Conservation (phyloP, 768 basidiomycete species). For the Coprinopsis marcescibilis region DNA sequence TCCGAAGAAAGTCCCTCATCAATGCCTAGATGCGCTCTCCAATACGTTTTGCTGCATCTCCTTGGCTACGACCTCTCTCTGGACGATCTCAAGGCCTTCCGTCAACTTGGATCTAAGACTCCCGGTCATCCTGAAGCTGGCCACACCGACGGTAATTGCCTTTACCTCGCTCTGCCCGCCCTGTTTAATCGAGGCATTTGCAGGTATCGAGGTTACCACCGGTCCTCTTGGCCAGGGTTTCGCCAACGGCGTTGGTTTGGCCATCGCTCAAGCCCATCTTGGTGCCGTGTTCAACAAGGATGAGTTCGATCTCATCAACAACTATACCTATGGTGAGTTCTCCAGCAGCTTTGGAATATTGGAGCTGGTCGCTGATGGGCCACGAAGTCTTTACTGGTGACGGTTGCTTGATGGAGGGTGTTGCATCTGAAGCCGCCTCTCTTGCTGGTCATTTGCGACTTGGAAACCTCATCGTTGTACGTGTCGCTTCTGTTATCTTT, state of each 20-base stretch:
- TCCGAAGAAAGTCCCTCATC: constrained; percentile 5
- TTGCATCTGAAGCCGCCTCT: constrained; percentile 87
- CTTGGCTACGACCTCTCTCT: constrained; percentile 87
- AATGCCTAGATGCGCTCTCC: constrained; percentile 73
- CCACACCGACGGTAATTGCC: constrained; percentile 40
- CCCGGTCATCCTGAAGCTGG: constrained; percentile 87
- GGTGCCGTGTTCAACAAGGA: constrained; percentile 88
- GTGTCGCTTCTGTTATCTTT: constrained; percentile 23
- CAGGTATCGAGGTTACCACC: constrained; percentile 86
- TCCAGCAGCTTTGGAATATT: no score
- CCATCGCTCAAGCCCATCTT: constrained; percentile 88
- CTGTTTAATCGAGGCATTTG: neutral
- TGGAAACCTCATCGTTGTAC: constrained; percentile 85
- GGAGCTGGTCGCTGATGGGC: no score
- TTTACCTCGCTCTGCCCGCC: neutral
- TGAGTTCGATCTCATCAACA: constrained; percentile 73
- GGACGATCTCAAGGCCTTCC: constrained; percentile 91
- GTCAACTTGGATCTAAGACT: constrained; percentile 84
- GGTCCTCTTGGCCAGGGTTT: constrained; percentile 96
- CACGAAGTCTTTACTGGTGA: constrained; percentile 81
- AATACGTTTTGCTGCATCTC: constrained; percentile 89
- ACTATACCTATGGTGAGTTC: constrained; percentile 76
- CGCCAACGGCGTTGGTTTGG: constrained; percentile 88
- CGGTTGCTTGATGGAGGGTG: constrained; percentile 96
- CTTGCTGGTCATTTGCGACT: constrained; percentile 92